Evolutionary conservation across 805 yeast species (phyloP), one percentile per base, ranked within the genome.

Genomic region (Saccharomyces jurei): DNA sequence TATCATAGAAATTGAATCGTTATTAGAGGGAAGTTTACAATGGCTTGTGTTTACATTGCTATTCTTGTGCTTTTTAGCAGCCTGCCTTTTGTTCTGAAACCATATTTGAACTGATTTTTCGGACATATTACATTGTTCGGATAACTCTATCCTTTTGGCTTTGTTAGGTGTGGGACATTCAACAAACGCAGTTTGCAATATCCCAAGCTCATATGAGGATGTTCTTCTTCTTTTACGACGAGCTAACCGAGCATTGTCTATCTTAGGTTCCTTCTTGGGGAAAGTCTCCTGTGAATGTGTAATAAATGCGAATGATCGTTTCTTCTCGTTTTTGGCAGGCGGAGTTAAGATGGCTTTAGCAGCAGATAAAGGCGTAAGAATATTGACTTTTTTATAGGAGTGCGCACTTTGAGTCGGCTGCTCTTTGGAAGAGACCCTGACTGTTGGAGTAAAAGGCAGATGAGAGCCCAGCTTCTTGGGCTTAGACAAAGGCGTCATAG

Each of bases 81-180:
- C 78, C 70, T 91, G 97, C 69, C 99, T 81, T 71, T 83, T 86
- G 72, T 92, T 92, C 72, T 92, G 99, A 74, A 92, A 92, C 99
- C 99, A 92, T 57, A 92, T 89, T 73, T 92, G 98, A 30, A 92
- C 95, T 1, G 97, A 95, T 70, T 90, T 89, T 70, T 90, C 97
- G 17, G 90, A 82, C 97, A 92, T 92, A 61, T 83, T 83, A 32
- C 91, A 94, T 59, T 76, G 80, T 29, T 73, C 69, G 3, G 97
- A 96, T 60, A 92, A 87, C 58, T 83, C 85, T 50, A 81, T 76
- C 61, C 97, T 81, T 65, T 86, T 78, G 48, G 77, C 72, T 67
- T 84, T 85, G 66, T 86, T 85, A 48, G 98, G 99, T 51, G 95
- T 89, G 50, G 81, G 76, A 54, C 95, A 89, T 52, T 75, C 66